Evolutionary conservation across 495 filamentous ascomycete genomes (phyloP).

Genomic region (Podospora pseudopauciseta): DNA sequence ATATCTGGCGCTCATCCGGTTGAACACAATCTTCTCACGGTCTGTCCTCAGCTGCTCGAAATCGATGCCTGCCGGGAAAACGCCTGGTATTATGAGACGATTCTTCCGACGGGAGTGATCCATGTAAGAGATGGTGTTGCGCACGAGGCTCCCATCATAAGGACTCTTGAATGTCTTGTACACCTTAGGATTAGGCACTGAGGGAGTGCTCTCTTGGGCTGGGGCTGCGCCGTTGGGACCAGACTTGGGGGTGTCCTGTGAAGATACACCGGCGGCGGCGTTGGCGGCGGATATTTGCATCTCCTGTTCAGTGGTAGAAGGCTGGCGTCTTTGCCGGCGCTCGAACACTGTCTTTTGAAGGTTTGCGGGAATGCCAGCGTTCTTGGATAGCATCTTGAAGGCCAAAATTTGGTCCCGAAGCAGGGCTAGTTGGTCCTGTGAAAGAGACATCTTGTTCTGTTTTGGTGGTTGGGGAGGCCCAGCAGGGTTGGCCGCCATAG

Average conservation of each 20-base stretch:
- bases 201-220: constrained; percentile 30
- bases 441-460: constrained; percentile 46
- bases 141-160: constrained; percentile 50
- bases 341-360: constrained; percentile 74
- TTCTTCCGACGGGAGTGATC: constrained; percentile 69
- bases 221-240: constrained; percentile 25
- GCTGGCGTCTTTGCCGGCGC: constrained; percentile 60
- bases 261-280: constrained; percentile 48
- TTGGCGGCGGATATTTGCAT: constrained; percentile 36
- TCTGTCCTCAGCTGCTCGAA: constrained; percentile 78
- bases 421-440: constrained; percentile 63
- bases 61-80: constrained; percentile 84
- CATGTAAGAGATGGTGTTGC: constrained; percentile 66
- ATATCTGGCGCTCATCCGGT: constrained; percentile 79
- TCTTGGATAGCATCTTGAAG: constrained; percentile 79
- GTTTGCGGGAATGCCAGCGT: constrained; percentile 66
- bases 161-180: constrained; percentile 64
- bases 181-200: constrained; percentile 32
- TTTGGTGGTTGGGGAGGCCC: constrained; percentile 17
- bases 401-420: constrained; percentile 75
- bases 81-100: constrained; percentile 73
- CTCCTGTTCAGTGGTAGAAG: constrained; percentile 54
- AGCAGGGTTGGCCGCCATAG: constrained; percentile 37
- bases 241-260: constrained; percentile 50
- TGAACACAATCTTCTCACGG: constrained; percentile 81